Conservation (phyloP, 169 alveolate species). For the Cyclospora cayetanensis region DNA sequence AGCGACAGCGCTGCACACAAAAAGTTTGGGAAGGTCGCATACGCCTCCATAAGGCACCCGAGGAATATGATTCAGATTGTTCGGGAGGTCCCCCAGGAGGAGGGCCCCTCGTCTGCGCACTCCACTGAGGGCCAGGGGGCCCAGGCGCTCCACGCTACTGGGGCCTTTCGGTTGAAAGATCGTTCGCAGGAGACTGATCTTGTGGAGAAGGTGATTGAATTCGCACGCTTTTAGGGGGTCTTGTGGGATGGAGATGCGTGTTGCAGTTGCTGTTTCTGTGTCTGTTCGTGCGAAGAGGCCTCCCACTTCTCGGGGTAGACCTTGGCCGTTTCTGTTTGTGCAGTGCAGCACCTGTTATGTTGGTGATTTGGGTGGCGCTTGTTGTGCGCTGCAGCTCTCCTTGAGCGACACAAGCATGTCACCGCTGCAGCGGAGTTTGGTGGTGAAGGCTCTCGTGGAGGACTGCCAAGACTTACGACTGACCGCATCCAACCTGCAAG, state of each 20-base stretch:
- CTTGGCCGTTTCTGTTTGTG: background rate
- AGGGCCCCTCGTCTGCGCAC: background rate
- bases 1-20: slow-evolving; percentile 45
- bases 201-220: background rate
- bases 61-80: slow-evolving; percentile 29
- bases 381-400: slow-evolving; percentile 19
- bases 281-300: background rate
- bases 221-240: background rate
- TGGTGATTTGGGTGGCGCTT: slow-evolving; percentile 20
- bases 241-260: background rate
- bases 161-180: background rate
- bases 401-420: background rate
- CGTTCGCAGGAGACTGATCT: background rate
- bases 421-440: slow-evolving; percentile 7
- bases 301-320: too few relatives aligned
- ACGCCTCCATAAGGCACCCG: slow-evolving; percentile 57
- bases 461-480: slow-evolving; percentile 27
- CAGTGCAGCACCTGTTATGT: background rate
- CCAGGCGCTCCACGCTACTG: background rate
- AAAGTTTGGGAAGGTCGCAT: slow-evolving; percentile 51
- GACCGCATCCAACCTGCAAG: background rate
- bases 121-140: background rate
- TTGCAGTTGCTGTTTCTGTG: background rate
- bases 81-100: background rate
- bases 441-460: background rate